A percentile compares a stretch with the other conserved stretches of the same genome.
Evolutionary conservation across 2,329 filamentous ascomycete species (phyloP).

Genomic region (Diplocarpon rosae): DNA sequence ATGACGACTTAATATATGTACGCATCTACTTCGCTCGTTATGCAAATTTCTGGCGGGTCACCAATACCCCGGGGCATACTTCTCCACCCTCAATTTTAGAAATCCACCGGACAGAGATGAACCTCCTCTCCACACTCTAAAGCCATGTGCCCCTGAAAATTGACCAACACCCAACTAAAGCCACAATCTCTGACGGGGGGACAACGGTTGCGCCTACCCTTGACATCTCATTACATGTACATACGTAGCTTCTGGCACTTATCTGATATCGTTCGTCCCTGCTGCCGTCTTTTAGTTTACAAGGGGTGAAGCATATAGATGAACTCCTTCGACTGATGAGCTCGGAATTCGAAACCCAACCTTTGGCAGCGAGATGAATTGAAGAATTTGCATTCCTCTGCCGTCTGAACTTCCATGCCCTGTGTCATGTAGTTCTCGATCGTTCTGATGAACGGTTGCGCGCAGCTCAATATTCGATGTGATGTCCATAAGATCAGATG

Average conservation of each 20-base stretch:
- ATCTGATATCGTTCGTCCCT: conserved; percentile 7
- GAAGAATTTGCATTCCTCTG: too few species aligned
- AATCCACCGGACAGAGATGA: conserved; percentile 15
- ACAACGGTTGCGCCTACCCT: conserved; percentile 1
- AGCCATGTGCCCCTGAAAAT: not conserved
- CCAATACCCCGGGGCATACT: not conserved
- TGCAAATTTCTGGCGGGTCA: conserved; percentile 1
- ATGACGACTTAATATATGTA: conserved; percentile 12
- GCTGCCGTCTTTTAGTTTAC: conserved; percentile 1
- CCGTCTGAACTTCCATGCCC: too few species aligned
- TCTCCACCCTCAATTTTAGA: conserved; percentile 5
- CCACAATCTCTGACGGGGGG: conserved; percentile 11
- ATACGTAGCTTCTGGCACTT: conserved; percentile 1
- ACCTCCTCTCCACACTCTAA: not conserved
- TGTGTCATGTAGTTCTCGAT: too few species aligned
- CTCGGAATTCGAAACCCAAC: too few species aligned
- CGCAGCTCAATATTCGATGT: too few species aligned
- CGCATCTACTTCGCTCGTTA: conserved; percentile 4
- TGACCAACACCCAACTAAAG: not conserved
- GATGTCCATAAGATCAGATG: too few species aligned
- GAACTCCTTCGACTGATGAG: too few species aligned
- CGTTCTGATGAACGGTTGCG: too few species aligned
- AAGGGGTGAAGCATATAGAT: not conserved
- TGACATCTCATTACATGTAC: not conserved
- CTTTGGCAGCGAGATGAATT: too few species aligned